Evolutionary conservation across 2,329 filamentous ascomycete species (phyloP).

Genomic region (Fusarium hostae): DNA sequence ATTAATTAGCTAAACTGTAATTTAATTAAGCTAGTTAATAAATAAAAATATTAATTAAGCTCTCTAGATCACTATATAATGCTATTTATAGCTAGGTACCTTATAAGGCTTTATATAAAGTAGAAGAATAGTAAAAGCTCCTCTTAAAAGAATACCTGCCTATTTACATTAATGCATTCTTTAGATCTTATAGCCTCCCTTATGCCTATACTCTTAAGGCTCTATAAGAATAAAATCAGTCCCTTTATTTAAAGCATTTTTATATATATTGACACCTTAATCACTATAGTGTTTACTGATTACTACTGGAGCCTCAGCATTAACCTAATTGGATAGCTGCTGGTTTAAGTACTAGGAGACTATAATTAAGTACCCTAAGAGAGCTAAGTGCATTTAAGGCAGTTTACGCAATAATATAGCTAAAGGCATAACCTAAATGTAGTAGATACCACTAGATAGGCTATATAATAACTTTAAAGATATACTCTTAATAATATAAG

Average conservation of each 20-base stretch:
- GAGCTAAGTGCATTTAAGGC: no score
- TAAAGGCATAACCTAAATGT: no score
- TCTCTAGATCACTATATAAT: no score
- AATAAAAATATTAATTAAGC: no score
- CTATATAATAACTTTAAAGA: background rate
- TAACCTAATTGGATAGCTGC: no score
- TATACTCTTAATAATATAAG: background rate
- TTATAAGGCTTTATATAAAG: background rate
- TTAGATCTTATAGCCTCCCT: background rate
- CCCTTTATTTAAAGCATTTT: background rate
- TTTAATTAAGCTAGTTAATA: no score
- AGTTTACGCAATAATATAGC: no score
- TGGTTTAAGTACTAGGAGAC: no score
- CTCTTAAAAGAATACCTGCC: background rate
- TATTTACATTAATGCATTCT: background rate
- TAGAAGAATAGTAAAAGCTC: background rate
- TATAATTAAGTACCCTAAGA: no score
- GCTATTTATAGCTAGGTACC: background rate
- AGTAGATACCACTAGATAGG: background rate
- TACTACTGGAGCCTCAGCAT: no score
- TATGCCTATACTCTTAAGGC: background rate
- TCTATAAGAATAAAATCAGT: background rate
- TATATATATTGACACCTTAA: background rate
- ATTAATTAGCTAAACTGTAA: no score
- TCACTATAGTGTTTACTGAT: no score